Conservation (phyloP, 139 green algal genomes). For the Chlorella sp. region DNA sequence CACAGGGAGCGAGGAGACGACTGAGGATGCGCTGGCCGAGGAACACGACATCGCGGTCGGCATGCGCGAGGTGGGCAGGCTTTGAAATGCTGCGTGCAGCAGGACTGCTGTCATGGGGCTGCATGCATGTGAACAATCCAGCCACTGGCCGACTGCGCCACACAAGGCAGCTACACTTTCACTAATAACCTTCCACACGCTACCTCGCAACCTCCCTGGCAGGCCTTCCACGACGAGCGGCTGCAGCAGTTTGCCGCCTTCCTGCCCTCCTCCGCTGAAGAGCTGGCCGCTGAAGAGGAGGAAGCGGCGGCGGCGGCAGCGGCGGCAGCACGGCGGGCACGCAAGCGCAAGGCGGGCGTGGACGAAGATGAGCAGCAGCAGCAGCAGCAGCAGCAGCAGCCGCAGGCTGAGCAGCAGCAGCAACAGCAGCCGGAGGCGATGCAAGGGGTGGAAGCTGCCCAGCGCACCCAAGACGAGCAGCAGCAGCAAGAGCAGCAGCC, state of each 20-base stretch:
- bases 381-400: conserved; percentile 1
- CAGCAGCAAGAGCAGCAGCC: conserved; percentile 10
- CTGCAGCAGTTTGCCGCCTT: conserved; percentile 21
- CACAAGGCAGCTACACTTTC: too few species aligned
- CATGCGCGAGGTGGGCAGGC: neutral
- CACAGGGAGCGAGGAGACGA: conserved; percentile 21
- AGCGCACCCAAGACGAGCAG: neutral
- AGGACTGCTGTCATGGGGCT: too few species aligned
- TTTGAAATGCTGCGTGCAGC: too few species aligned
- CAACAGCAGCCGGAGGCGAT: neutral
- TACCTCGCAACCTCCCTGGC: too few species aligned
- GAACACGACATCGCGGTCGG: conserved; percentile 39
- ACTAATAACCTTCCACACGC: too few species aligned
- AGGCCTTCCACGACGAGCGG: conserved; percentile 7
- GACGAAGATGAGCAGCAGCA: neutral
- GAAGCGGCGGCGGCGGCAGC: neutral
- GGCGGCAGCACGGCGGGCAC: neutral
- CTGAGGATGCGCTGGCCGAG: conserved; percentile 23
- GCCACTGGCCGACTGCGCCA: too few species aligned
- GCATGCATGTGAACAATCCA: too few species aligned
- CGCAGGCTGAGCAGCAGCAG: neutral
- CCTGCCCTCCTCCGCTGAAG: neutral
- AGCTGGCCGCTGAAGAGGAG: conserved; percentile 2
- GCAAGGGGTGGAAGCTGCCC: neutral
- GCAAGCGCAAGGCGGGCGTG: neutral